These are phyloP conservation scores for Fusarium metavorans DNA, from an alignment of 2,329 filamentous ascomycete species.

Conservation along the genomic window DNA sequence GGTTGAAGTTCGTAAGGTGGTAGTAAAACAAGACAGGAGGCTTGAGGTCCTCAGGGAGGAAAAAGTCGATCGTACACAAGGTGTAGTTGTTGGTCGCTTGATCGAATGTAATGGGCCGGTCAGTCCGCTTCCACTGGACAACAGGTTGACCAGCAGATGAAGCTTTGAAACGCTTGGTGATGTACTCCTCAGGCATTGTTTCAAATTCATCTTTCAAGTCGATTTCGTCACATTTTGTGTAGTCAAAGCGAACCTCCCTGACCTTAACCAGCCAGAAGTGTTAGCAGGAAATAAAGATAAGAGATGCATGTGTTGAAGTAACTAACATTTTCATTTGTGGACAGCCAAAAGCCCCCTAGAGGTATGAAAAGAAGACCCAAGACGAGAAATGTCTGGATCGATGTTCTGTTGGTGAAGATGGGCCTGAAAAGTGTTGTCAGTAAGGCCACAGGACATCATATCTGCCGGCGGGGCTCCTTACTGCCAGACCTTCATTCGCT, in stretches of 20 bases:
- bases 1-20: not conserved
- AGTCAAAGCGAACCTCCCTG: not conserved
- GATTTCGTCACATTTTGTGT: not conserved
- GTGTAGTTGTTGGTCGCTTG: not conserved
- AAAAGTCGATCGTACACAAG: not conserved
- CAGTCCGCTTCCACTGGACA: not conserved
- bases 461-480: not conserved
- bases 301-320: not conserved
- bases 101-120: not conserved
- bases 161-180: not conserved
- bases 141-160: not conserved
- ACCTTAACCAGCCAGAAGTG: not conserved
- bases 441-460: not conserved
- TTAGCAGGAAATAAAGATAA: not conserved
- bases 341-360: not conserved
- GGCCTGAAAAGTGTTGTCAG: not conserved
- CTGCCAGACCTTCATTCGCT: not conserved
- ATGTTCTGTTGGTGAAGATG: not conserved
- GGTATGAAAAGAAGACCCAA: not conserved
- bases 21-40: not conserved
- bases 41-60: not conserved
- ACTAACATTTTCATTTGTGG: not conserved
- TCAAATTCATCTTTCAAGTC: not conserved
- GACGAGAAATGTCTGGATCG: not conserved
- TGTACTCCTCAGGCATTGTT: not conserved